Conservation (phyloP, 495 filamentous ascomycete species). For the Mytilinidion resinicola region DNA sequence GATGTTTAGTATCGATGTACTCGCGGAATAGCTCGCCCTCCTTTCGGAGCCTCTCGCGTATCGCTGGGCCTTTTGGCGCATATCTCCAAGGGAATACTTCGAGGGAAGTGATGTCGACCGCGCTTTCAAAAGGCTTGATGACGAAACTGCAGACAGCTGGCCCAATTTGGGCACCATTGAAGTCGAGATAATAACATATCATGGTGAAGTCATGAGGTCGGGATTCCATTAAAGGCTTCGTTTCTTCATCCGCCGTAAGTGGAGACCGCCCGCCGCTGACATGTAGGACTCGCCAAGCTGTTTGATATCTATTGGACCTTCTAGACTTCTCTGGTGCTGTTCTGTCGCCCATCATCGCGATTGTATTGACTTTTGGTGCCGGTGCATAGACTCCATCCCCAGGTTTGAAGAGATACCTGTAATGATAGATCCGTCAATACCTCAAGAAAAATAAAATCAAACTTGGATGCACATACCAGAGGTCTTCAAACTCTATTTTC, state of each 20-base stretch:
- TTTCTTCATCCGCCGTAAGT: not conserved
- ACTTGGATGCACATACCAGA: not conserved
- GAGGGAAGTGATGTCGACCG: not conserved
- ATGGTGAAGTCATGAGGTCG: not conserved
- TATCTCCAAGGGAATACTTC: not conserved
- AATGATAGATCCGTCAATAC: not conserved
- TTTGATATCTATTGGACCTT: not conserved
- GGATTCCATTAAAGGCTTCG: not conserved
- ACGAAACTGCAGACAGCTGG: not conserved
- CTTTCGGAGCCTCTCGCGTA: not conserved
- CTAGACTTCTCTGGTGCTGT: not conserved
- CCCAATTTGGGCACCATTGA: not conserved
- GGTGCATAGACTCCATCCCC: constrained; percentile 2
- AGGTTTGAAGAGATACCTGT: not conserved
- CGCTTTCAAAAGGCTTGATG: not conserved
- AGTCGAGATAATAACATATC: not conserved
- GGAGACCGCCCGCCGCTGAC: not conserved
- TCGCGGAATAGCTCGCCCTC: not conserved
- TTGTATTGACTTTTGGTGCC: not conserved
- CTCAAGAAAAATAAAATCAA: not conserved
- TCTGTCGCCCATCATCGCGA: not conserved
- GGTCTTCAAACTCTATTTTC: constrained; percentile 1
- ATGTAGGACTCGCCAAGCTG: not conserved
- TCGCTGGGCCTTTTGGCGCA: not conserved
- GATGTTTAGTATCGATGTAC: not conserved